phyloP scores from a whole-genome alignment of 2,329 filamentous ascomycete species.

The Elsinoe australis region DNA sequence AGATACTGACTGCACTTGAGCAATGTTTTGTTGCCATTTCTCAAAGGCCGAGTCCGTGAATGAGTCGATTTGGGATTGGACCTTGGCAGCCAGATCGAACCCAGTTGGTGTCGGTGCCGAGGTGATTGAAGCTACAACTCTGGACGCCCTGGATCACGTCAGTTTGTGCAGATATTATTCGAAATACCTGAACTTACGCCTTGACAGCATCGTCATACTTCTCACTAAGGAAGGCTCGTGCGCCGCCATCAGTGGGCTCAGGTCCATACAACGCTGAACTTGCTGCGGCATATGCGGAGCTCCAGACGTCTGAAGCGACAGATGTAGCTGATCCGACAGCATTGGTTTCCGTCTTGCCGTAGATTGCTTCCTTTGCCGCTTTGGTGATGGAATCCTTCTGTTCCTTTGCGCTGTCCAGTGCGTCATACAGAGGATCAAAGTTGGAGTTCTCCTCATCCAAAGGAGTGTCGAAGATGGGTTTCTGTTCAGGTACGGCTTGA shows the following conservation, averaged over 20 bases:
- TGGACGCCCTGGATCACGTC: conserved; percentile 39
- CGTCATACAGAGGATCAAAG: conserved; percentile 45
- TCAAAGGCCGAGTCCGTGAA: conserved; percentile 44
- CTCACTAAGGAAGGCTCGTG: conserved; percentile 46
- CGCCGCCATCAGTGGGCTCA: conserved; percentile 36
- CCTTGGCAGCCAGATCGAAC: conserved; percentile 33
- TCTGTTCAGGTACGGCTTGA: conserved; percentile 42
- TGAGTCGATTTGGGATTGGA: conserved; percentile 33
- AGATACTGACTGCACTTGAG: conserved; percentile 60
- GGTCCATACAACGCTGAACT: conserved; percentile 50
- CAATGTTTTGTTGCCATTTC: conserved; percentile 58
- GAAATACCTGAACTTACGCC: conserved; percentile 37
- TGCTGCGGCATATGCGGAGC: conserved; percentile 49
- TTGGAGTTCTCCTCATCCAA: conserved; percentile 40
- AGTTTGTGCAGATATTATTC: background rate
- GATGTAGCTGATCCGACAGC: conserved; percentile 45
- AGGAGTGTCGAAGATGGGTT: conserved; percentile 44
- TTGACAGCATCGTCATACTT: conserved; percentile 51
- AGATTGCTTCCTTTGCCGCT: conserved; percentile 49
- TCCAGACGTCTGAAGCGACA: conserved; percentile 50
- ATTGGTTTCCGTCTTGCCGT: conserved; percentile 40
- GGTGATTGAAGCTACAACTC: conserved; percentile 43
- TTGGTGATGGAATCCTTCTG: conserved; percentile 47
- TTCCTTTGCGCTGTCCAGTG: conserved; percentile 47
- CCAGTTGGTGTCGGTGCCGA: conserved; percentile 40